A percentile compares a stretch with the other conserved stretches of the same genome.
Evolutionary conservation across 805 yeast species (phyloP).

Genomic region (Metschnikowia peoriensis): DNA sequence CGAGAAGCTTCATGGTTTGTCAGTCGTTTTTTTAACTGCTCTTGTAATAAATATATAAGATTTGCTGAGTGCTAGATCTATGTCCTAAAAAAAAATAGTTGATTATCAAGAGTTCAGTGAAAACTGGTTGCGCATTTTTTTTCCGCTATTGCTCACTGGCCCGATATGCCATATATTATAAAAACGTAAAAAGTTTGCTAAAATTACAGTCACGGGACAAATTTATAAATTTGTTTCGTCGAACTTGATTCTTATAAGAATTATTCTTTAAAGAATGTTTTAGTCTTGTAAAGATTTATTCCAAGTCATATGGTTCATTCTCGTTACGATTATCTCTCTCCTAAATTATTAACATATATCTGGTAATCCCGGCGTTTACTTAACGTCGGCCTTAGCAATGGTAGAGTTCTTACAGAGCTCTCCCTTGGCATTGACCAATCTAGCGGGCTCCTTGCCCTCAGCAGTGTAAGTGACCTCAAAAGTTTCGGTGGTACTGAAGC

Average conservation of each 20-base stretch:
- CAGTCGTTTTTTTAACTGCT: neutral
- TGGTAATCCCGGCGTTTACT: conserved; percentile 40
- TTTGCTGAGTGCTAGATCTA: too few species aligned
- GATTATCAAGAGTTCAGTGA: too few species aligned
- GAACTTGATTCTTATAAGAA: too few species aligned
- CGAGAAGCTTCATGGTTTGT: conserved; percentile 17
- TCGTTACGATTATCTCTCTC: neutral
- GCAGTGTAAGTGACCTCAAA: conserved; percentile 78
- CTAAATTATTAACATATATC: neutral
- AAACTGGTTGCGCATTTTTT: too few species aligned
- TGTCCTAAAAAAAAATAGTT: too few species aligned
- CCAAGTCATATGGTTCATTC: neutral
- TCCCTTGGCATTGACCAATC: conserved; percentile 77
- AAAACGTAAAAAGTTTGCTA: too few species aligned
- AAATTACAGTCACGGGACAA: too few species aligned
- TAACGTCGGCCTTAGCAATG: conserved; percentile 74
- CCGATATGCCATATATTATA: too few species aligned
- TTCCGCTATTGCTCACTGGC: too few species aligned
- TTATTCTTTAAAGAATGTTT: too few species aligned
- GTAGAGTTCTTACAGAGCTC: conserved; percentile 72
- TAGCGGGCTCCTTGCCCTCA: conserved; percentile 71
- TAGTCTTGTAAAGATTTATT: too few species aligned
- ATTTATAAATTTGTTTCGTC: too few species aligned
- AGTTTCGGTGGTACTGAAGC: conserved; percentile 74
- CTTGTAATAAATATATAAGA: neutral